Evolutionary conservation across 495 filamentous ascomycete genomes (phyloP).

Genomic region (Tirmania nivea): DNA sequence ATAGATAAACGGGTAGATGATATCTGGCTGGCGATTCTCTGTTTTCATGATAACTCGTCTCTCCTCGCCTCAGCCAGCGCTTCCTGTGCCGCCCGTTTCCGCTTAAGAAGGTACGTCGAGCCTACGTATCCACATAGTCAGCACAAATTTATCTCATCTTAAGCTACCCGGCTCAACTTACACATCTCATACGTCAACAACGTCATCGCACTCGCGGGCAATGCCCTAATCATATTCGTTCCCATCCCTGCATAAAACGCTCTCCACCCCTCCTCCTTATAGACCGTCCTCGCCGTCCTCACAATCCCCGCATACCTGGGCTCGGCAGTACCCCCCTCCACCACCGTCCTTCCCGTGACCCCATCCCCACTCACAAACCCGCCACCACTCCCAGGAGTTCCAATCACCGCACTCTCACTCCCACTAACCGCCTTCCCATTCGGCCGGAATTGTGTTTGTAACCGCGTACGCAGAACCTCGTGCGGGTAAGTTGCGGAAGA

Average conservation of each 20-base stretch:
- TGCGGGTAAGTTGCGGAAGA: slow-evolving; percentile 94
- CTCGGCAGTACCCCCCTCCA: slow-evolving; percentile 5
- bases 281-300: slow-evolving; percentile 63
- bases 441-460: slow-evolving; percentile 59
- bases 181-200: slow-evolving; percentile 75
- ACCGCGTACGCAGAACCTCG: slow-evolving; percentile 74
- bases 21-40: too few relatives aligned
- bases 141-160: not conserved
- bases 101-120: not conserved
- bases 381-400: not conserved
- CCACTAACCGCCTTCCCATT: not conserved
- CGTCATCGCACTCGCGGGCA: slow-evolving; percentile 87
- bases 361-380: not conserved
- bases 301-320: slow-evolving; percentile 64
- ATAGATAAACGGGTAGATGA: too few relatives aligned
- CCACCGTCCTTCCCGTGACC: not conserved
- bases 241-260: slow-evolving; percentile 97
- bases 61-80: not conserved
- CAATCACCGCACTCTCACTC: not conserved
- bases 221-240: slow-evolving; percentile 87
- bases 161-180: too few relatives aligned
- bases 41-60: not conserved
- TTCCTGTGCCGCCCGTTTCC: not conserved
- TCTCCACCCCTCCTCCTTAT: slow-evolving; percentile 81
- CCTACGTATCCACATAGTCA: not conserved